A percentile compares a stretch with the other conserved stretches of the same genome.
Conservation (phyloP, 257 asterid species). For the Vinca minor region DNA sequence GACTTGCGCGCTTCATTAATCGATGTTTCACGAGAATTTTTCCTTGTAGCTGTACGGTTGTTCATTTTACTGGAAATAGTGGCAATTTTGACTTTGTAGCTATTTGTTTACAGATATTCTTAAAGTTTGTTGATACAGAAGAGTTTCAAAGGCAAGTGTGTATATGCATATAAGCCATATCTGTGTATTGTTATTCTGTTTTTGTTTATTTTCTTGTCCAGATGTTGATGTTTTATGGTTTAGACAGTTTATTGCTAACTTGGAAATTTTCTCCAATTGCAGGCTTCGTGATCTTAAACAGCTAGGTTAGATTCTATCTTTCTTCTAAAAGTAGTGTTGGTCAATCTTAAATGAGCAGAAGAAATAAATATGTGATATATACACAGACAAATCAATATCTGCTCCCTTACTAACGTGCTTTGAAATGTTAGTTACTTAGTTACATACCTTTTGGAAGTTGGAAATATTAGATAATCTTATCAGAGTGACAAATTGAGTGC, state of each 20-base stretch:
- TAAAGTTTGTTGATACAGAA: conserved; percentile 84
- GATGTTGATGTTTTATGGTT: neutral
- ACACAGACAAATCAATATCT: neutral
- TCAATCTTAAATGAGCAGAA: neutral
- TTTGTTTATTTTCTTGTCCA: neutral
- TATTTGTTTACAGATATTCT: conserved; percentile 43
- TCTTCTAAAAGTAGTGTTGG: neutral
- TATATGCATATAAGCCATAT: no score
- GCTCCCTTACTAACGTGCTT: neutral
- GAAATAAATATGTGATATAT: no score
- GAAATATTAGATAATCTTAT: no score
- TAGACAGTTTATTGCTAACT: conserved; percentile 3
- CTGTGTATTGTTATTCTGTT: neutral
- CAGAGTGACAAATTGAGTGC: no score
- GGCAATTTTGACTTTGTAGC: neutral
- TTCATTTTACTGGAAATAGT: no score
- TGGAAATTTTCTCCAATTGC: conserved; percentile 25
- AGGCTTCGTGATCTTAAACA: conserved; percentile 97
- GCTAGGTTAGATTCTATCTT: conserved; percentile 47
- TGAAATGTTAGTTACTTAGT: no score
- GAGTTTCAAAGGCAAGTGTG: conserved; percentile 78
- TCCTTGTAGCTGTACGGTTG: neutral
- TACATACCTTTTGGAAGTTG: no score
- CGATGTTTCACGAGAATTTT: no score
- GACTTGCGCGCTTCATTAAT: no score